phyloP scores from a whole-genome alignment of 1,284 basidiomycete species.

The Cutaneotrichosporon mucoides region DNA sequence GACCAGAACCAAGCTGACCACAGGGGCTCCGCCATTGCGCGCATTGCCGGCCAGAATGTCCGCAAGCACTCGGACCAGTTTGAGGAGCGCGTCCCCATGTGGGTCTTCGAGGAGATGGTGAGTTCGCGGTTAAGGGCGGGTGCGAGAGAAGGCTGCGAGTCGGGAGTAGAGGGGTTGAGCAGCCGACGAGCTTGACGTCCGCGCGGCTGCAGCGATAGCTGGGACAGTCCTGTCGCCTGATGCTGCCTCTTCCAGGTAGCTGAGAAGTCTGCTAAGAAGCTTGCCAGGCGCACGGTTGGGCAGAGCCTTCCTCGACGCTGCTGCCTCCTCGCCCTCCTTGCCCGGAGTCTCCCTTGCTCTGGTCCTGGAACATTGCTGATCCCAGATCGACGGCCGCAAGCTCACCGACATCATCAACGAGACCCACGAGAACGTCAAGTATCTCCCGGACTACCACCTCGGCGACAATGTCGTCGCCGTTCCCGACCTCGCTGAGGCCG shows the following conservation, averaged over 20 bases:
- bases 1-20: neutral
- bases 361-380: neutral
- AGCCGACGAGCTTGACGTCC: too few species aligned
- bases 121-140: slow-evolving; percentile 14
- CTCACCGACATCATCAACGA: slow-evolving; percentile 57
- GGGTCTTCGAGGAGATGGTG: slow-evolving; percentile 55
- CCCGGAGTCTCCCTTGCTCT: neutral
- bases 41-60: slow-evolving; percentile 53
- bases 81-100: slow-evolving; percentile 52
- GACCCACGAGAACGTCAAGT: slow-evolving; percentile 51
- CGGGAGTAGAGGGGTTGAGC: too few species aligned
- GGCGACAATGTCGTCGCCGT: slow-evolving; percentile 55
- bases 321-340: too few species aligned
- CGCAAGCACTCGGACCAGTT: slow-evolving; percentile 51
- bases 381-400: slow-evolving; percentile 54
- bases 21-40: slow-evolving; percentile 58
- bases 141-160: too few species aligned
- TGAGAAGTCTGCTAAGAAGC: too few species aligned
- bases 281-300: too few species aligned
- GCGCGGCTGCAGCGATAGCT: neutral
- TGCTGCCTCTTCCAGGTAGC: too few species aligned
- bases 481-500: slow-evolving; percentile 52
- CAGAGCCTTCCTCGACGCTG: too few species aligned
- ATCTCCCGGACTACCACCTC: slow-evolving; percentile 54
- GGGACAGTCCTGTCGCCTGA: too few species aligned